Evolutionary conservation across 495 filamentous ascomycete species (phyloP).

Genomic region (Amphirosellinia nigrospora): DNA sequence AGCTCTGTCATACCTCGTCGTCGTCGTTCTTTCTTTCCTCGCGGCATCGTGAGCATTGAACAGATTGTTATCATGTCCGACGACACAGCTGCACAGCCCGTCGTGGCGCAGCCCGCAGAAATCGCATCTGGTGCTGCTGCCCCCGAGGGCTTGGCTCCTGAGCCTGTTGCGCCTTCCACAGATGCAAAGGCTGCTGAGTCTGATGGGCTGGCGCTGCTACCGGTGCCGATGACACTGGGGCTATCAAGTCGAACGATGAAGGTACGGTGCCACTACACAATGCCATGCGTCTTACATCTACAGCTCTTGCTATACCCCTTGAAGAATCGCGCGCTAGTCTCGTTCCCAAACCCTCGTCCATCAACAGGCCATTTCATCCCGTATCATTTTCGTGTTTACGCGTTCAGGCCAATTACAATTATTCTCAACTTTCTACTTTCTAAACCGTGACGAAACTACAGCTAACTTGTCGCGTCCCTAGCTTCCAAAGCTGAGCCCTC

Average conservation of each 20-base stretch:
- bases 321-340: conserved; percentile 9
- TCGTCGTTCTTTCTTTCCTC: conserved; percentile 4
- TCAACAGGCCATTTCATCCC: neutral
- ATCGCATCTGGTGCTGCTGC: conserved; percentile 19
- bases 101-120: conserved; percentile 33
- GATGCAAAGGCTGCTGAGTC: conserved; percentile 35
- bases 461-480: conserved; percentile 11
- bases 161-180: conserved; percentile 35
- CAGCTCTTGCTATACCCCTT: neutral
- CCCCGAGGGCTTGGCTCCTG: conserved; percentile 26
- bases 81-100: conserved; percentile 37
- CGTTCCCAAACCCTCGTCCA: conserved; percentile 16
- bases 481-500: conserved; percentile 22
- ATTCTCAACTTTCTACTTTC: neutral
- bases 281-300: conserved; percentile 10
- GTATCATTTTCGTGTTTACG: neutral
- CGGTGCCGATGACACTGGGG: conserved; percentile 20
- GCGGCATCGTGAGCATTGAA: conserved; percentile 28
- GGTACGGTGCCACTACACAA: conserved; percentile 30
- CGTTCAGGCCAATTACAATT: neutral
- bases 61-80: conserved; percentile 38
- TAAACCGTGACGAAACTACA: neutral
- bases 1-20: neutral
- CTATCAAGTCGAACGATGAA: conserved; percentile 33
- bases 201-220: conserved; percentile 25